These are phyloP conservation scores for Dentipellis fragilis DNA, from an alignment of 768 basidiomycete genomes.

Conservation along the genomic window DNA sequence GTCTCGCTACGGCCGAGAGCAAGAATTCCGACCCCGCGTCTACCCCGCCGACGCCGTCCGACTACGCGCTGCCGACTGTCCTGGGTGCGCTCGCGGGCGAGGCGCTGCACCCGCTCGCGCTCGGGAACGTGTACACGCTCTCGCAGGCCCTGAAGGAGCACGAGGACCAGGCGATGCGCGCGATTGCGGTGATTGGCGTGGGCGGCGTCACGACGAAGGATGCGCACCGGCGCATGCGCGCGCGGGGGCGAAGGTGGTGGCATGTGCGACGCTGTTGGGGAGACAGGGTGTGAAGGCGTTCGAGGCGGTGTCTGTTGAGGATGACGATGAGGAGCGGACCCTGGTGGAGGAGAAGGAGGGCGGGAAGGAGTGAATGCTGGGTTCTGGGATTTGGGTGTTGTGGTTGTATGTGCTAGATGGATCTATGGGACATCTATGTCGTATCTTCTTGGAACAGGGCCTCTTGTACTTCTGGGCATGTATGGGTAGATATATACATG, in stretches of 20 bases:
- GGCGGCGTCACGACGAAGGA: conserved; percentile 65
- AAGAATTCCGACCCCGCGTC: background rate
- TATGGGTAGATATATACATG: background rate
- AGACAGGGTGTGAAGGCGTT: conserved; percentile 30
- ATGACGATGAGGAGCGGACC: background rate
- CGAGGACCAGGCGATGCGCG: conserved; percentile 31
- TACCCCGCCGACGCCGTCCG: conserved; percentile 1
- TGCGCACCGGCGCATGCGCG: conserved; percentile 57
- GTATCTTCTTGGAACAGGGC: background rate
- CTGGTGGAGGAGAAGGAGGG: background rate
- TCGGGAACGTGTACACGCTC: conserved; percentile 71
- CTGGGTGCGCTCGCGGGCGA: conserved; percentile 75
- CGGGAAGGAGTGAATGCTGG: background rate
- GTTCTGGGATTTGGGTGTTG: background rate
- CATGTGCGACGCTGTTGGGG: conserved; percentile 44
- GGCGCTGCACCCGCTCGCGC: conserved; percentile 59
- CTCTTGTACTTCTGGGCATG: no score
- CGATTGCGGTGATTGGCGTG: conserved; percentile 64
- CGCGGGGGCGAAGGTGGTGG: conserved; percentile 68
- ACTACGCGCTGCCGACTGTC: conserved; percentile 53
- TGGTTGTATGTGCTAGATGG: background rate
- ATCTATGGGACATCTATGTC: background rate
- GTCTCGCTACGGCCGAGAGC: background rate
- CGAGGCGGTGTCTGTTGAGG: conserved; percentile 13
- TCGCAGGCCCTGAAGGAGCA: conserved; percentile 35